Conservation (phyloP, 2,329 filamentous ascomycete genomes). For the Xylariaceae sp. region DNA sequence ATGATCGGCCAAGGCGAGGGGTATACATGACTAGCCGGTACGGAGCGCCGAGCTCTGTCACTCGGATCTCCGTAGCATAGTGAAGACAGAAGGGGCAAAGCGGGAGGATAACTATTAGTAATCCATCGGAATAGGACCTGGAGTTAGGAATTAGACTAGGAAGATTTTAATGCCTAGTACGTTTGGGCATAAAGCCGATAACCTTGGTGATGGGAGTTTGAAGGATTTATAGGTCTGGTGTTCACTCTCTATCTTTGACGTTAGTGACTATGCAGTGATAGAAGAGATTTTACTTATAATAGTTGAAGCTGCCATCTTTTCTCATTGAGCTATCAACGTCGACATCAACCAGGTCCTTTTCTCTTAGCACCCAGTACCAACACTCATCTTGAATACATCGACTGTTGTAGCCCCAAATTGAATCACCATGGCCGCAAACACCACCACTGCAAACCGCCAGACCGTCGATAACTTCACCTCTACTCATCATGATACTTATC, state of each 20-base stretch:
- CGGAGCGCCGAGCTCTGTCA: background rate
- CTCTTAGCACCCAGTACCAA: background rate
- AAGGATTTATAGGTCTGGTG: no score
- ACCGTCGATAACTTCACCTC: conserved; percentile 24
- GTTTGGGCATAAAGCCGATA: background rate
- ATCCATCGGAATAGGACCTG: background rate
- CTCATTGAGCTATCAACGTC: background rate
- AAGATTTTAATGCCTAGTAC: background rate
- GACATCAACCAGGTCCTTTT: background rate
- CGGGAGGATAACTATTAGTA: no score
- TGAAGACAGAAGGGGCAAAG: no score
- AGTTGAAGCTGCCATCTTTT: background rate
- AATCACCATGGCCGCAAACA: conserved; percentile 19
- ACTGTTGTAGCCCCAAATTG: background rate
- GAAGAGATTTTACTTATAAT: background rate
- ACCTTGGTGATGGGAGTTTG: background rate
- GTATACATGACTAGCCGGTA: no score
- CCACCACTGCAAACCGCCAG: conserved; percentile 5
- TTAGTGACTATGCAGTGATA: background rate
- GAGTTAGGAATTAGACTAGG: conserved; percentile 18
- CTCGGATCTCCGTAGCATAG: background rate
- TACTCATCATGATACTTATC: conserved; percentile 41
- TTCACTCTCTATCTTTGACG: no score
- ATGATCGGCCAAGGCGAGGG: no score
- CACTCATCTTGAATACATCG: background rate